These are phyloP conservation scores for Phytophthora melonis DNA, from an alignment of 352 stramenopile species.

Conservation along the genomic window DNA sequence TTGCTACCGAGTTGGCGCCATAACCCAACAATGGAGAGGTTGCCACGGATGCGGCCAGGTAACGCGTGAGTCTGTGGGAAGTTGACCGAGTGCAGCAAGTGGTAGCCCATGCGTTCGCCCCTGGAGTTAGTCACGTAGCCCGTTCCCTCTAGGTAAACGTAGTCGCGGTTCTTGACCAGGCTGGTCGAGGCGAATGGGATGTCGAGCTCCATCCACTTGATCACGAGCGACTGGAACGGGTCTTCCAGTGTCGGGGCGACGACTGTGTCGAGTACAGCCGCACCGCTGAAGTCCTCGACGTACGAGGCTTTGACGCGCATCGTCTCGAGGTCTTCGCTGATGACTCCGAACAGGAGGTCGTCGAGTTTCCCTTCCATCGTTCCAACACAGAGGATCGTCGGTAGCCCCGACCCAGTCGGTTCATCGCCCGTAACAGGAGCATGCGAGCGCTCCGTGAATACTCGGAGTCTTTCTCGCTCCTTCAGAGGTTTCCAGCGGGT, in stretches of 20 bases:
- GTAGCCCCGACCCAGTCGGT: slow-evolving; percentile 26
- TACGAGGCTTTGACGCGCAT: slow-evolving; percentile 54
- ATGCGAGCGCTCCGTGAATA: slow-evolving; percentile 29
- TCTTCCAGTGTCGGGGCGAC: slow-evolving; percentile 29
- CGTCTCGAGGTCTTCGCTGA: slow-evolving; percentile 42
- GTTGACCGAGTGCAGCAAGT: slow-evolving; percentile 31
- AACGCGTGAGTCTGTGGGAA: slow-evolving; percentile 32
- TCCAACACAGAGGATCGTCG: slow-evolving; percentile 40
- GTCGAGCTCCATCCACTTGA: slow-evolving; percentile 51
- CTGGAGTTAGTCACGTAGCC: slow-evolving; percentile 16
- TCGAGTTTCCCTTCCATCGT: slow-evolving; percentile 41
- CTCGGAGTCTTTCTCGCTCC: slow-evolving; percentile 34
- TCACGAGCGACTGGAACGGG: slow-evolving; percentile 35
- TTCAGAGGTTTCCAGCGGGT: slow-evolving; percentile 41
- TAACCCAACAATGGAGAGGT: slow-evolving; percentile 50
- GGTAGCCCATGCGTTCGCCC: slow-evolving; percentile 35
- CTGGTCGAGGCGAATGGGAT: slow-evolving; percentile 35
- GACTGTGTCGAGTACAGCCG: slow-evolving; percentile 30
- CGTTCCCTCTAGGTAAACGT: slow-evolving; percentile 46
- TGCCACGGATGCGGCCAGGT: slow-evolving; percentile 45
- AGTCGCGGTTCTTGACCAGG: slow-evolving; percentile 47
- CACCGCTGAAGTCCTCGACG: slow-evolving; percentile 38
- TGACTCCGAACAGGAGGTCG: slow-evolving; percentile 45
- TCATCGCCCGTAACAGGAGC: slow-evolving; percentile 11
- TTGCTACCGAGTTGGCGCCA: slow-evolving; percentile 52